A percentile compares a stretch with the other conserved stretches of the same genome.
phyloP scores from a whole-genome alignment of 116 monocot species.

The Iris pallida region DNA sequence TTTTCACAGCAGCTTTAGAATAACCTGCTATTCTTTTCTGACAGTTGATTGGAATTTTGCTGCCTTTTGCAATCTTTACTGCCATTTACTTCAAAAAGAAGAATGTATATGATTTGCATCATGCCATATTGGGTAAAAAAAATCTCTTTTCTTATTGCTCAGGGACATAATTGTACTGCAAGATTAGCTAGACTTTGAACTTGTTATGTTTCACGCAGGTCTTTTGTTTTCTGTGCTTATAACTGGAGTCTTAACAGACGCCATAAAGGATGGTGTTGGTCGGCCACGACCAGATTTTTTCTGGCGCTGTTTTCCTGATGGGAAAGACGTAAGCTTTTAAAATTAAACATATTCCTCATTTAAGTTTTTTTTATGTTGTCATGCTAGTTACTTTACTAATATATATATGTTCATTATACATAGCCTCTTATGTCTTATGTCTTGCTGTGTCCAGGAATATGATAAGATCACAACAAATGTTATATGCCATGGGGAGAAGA shows the following conservation, averaged over 20 bases:
- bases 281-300: conserved; percentile 85
- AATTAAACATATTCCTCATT: too few species aligned
- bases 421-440: conserved; percentile 2
- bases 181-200: too few species aligned
- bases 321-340: conserved; percentile 27
- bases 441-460: conserved; percentile 36
- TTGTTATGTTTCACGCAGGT: conserved; percentile 21
- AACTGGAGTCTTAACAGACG: conserved; percentile 68
- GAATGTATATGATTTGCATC: conserved; percentile 77
- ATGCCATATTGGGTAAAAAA: conserved; percentile 48
- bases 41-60: conserved; percentile 44
- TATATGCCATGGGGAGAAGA: conserved; percentile 55
- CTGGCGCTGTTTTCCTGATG: conserved; percentile 85
- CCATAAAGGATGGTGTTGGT: conserved; percentile 76
- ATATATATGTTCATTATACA: not conserved
- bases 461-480: conserved; percentile 55
- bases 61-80: conserved; percentile 36
- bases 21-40: not conserved
- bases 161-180: not conserved
- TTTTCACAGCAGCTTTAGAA: not conserved
- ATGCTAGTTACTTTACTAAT: not conserved
- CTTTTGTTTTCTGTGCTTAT: conserved; percentile 71
- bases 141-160: not conserved
- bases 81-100: conserved; percentile 42
- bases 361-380: not conserved